Conservation (phyloP, 768 basidiomycete species). For the Lepiota venenata region DNA sequence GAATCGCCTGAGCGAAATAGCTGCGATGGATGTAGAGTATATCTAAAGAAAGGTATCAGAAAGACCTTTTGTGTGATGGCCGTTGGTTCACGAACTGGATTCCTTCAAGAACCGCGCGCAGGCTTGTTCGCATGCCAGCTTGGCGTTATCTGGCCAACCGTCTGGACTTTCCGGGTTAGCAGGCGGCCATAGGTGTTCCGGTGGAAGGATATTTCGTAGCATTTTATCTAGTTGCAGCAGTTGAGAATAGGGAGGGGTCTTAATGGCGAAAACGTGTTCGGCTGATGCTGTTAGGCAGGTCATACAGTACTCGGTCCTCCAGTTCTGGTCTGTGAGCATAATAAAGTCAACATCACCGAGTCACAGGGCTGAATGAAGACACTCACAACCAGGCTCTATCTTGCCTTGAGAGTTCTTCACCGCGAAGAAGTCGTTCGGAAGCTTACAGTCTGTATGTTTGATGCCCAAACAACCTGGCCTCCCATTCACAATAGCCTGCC, state of each 20-base stretch:
- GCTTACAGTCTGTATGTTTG: constrained; percentile 48
- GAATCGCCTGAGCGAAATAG: constrained; percentile 46
- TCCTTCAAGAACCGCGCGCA: constrained; percentile 37
- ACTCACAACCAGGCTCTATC: constrained; percentile 41
- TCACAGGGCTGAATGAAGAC: background rate
- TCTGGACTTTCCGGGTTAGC: constrained; percentile 24
- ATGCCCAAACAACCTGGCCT: constrained; percentile 43
- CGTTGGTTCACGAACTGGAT: constrained; percentile 34
- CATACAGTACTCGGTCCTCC: constrained; percentile 44
- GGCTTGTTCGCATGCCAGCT: constrained; percentile 43
- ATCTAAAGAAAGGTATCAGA: constrained; percentile 21
- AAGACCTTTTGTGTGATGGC: background rate
- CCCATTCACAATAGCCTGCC: constrained; percentile 46
- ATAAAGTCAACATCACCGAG: background rate
- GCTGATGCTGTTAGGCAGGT: constrained; percentile 41
- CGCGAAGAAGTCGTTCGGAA: constrained; percentile 43
- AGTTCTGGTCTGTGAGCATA: constrained; percentile 33
- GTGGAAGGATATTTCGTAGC: constrained; percentile 48
- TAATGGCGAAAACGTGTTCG: constrained; percentile 37
- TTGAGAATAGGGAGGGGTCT: constrained; percentile 35
- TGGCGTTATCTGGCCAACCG: constrained; percentile 36
- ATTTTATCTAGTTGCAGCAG: constrained; percentile 47
- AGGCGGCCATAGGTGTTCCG: constrained; percentile 40
- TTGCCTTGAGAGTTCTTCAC: constrained; percentile 28
- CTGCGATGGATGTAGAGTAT: constrained; percentile 45